A percentile compares a stretch with the other conserved stretches of the same genome.
Conservation (phyloP, 805 yeast species). For the Maudiozyma pseudohumilis region DNA sequence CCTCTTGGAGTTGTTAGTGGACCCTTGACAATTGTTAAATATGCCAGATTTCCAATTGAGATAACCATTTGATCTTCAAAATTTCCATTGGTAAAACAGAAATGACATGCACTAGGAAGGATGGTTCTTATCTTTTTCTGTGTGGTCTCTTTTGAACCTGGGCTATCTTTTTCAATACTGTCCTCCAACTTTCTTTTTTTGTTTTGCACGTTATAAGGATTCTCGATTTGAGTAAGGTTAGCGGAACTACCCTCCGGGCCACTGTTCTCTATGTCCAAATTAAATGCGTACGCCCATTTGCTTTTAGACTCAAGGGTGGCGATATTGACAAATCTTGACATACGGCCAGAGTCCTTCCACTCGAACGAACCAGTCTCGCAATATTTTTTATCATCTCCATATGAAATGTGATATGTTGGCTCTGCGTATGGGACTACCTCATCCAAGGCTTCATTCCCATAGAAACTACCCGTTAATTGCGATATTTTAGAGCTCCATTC, state of each 20-base stretch:
- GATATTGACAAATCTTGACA: slow-evolving; percentile 58
- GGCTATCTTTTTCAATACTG: not conserved
- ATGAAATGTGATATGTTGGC: slow-evolving; percentile 63
- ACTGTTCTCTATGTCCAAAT: slow-evolving; percentile 28
- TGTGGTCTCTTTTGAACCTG: not conserved
- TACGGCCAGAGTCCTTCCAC: slow-evolving; percentile 38
- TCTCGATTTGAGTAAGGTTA: slow-evolving; percentile 8
- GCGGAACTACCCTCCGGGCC: not conserved
- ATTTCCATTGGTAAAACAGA: slow-evolving; percentile 72
- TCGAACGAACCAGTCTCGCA: slow-evolving; percentile 48
- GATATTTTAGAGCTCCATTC: slow-evolving; percentile 54
- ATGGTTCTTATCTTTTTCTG: slow-evolving; percentile 29
- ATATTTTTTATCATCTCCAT: slow-evolving; percentile 34
- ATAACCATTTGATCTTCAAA: slow-evolving; percentile 73
- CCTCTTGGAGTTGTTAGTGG: slow-evolving; percentile 54
- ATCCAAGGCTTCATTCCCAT: slow-evolving; percentile 41
- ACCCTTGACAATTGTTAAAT: slow-evolving; percentile 77
- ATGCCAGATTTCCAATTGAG: slow-evolving; percentile 56
- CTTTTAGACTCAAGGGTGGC: slow-evolving; percentile 45
- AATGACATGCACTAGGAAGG: slow-evolving; percentile 59
- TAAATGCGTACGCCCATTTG: slow-evolving; percentile 74
- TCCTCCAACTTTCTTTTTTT: slow-evolving; percentile 8
- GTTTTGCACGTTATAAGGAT: slow-evolving; percentile 5
- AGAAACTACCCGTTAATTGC: slow-evolving; percentile 32
- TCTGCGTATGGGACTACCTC: slow-evolving; percentile 32